phyloP scores from a whole-genome alignment of 371 early-diverging fungal genomes.

The Batkoa obscura region DNA sequence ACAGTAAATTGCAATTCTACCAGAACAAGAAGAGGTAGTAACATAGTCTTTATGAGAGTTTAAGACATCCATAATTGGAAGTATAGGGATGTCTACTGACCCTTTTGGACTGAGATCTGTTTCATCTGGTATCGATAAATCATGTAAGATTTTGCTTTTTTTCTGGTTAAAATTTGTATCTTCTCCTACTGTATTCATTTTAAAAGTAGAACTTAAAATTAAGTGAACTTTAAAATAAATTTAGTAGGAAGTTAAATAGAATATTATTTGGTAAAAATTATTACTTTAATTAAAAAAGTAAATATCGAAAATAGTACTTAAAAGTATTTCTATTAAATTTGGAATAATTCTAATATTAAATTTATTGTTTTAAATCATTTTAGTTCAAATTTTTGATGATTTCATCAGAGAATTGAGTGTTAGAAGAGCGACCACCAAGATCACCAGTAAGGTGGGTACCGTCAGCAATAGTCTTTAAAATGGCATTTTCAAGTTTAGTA shows the following conservation, averaged over 20 bases:
- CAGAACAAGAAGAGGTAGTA: constrained; percentile 39
- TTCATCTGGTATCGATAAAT: background rate
- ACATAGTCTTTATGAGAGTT: constrained; percentile 31
- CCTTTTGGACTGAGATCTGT: constrained; percentile 23
- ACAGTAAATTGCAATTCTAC: constrained; percentile 30
- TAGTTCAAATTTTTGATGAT: constrained; percentile 47
- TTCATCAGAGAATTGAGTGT: constrained; percentile 77
- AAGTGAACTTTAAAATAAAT: no score
- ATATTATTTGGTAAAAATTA: no score
- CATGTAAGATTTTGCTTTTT: background rate
- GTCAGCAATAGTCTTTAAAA: constrained; percentile 84
- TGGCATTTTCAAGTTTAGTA: constrained; percentile 69
- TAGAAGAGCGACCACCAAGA: constrained; percentile 81
- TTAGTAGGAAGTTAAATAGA: no score
- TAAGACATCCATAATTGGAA: constrained; percentile 26
- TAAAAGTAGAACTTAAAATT: background rate
- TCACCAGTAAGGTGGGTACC: constrained; percentile 82
- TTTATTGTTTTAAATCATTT: background rate
- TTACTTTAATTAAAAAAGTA: no score
- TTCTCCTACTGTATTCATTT: background rate
- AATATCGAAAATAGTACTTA: no score
- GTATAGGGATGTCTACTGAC: constrained; percentile 32
- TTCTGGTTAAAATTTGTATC: background rate
- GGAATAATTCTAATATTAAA: no score
- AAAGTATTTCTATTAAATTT: no score